A percentile compares a stretch with the other conserved stretches of the same genome.
Evolutionary conservation across 208 protist species (phyloP).

Genomic region (Acanthamoeba triangularis): DNA sequence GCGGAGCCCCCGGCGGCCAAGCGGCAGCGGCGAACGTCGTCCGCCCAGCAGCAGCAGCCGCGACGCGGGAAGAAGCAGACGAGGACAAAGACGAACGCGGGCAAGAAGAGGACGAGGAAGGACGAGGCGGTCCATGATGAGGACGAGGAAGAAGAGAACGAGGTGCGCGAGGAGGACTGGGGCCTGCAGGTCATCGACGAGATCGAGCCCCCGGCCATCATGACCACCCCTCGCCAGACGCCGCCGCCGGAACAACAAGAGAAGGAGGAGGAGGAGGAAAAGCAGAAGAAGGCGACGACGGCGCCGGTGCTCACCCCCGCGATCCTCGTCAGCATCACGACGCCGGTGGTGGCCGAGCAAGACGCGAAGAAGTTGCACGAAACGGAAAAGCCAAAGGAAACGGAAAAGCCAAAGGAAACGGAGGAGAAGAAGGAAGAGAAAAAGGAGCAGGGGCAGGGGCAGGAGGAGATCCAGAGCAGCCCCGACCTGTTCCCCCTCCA

Average conservation of each 20-base stretch:
- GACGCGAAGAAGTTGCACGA: too few relatives aligned
- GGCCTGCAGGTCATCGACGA: neutral
- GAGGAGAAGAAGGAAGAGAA: neutral
- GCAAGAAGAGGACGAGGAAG: neutral
- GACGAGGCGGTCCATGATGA: neutral
- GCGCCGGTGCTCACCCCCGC: too few relatives aligned
- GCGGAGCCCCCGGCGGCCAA: neutral
- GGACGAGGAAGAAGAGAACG: neutral
- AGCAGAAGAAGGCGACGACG: neutral
- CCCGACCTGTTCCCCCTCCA: neutral
- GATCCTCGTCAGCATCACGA: too few relatives aligned
- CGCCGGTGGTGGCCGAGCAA: too few relatives aligned
- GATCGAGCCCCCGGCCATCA: neutral
- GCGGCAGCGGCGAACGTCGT: neutral
- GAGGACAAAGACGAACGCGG: neutral
- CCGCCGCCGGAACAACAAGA: neutral
- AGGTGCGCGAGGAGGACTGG: conserved; percentile 21
- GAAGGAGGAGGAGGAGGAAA: neutral
- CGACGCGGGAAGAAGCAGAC: neutral
- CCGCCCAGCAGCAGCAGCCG: neutral
- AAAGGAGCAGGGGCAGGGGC: neutral
- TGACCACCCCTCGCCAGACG: neutral
- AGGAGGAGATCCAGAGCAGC: neutral
- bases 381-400: neutral
- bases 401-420: neutral